Evolutionary conservation across 495 filamentous ascomycete species (phyloP).

Genomic region (Penicillium waksmanii): DNA sequence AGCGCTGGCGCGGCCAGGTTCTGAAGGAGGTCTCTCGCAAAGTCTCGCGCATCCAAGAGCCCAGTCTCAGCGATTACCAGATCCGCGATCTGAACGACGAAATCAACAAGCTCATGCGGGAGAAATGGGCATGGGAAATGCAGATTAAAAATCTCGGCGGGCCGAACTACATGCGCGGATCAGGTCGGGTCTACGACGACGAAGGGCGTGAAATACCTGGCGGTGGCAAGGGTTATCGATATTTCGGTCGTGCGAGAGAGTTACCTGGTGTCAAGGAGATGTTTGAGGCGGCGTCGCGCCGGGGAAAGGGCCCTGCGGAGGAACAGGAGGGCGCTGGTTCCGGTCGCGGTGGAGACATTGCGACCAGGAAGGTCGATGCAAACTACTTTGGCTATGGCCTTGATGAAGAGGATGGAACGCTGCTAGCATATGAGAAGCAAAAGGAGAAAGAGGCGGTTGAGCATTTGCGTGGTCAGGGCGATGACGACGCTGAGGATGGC

Average conservation of each 20-base stretch:
- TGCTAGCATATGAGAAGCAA: constrained; percentile 78
- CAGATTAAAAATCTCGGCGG: constrained; percentile 93
- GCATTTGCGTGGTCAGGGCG: constrained; percentile 55
- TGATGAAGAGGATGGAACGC: constrained; percentile 86
- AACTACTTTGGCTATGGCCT: constrained; percentile 95
- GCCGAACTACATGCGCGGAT: constrained; percentile 96
- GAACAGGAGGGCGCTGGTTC: constrained; percentile 61
- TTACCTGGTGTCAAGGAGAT: constrained; percentile 95
- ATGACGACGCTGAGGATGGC: constrained; percentile 52
- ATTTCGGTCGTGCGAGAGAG: constrained; percentile 90
- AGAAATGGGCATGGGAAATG: constrained; percentile 98
- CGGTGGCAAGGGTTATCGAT: constrained; percentile 86
- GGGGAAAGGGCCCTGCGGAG: constrained; percentile 59
- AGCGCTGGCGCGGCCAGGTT: constrained; percentile 98
- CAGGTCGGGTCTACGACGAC: constrained; percentile 84
- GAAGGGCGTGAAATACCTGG: constrained; percentile 90
- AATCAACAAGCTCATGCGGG: constrained; percentile 98
- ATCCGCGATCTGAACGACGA: constrained; percentile 98
- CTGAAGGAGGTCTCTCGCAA: constrained; percentile 97
- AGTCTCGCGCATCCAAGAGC: constrained; percentile 91
- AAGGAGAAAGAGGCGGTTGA: constrained; percentile 84
- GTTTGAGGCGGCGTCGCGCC: constrained; percentile 74
- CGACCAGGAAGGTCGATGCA: constrained; percentile 82
- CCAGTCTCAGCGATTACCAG: constrained; percentile 87
- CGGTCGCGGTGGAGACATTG: constrained; percentile 70